Percentiles rank a stretch among this genome's conserved stretches.
Conservation (phyloP, 805 yeast species). For the Yamadazyma insecticola region DNA sequence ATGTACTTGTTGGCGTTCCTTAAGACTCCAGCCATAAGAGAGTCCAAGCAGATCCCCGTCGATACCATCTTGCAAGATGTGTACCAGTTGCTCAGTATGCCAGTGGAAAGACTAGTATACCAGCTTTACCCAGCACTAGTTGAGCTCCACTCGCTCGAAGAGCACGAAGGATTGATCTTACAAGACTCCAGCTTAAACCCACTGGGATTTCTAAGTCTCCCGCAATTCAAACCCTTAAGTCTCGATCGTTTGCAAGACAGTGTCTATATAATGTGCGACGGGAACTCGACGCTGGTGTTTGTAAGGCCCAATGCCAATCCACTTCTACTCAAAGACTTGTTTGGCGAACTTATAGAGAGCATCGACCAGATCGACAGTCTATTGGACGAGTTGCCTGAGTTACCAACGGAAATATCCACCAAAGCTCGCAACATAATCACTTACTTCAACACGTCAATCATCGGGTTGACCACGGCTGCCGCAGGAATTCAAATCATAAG, state of each 20-base stretch:
- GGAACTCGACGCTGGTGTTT: constrained; percentile 56
- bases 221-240: constrained; percentile 43
- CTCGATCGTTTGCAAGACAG: constrained; percentile 56
- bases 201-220: constrained; percentile 45
- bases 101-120: constrained; percentile 53
- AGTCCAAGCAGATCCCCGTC: constrained; percentile 43
- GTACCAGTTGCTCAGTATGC: constrained; percentile 46
- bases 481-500: constrained; percentile 57
- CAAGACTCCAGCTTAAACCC: constrained; percentile 34
- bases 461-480: constrained; percentile 23
- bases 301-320: constrained; percentile 67
- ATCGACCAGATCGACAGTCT: constrained; percentile 45
- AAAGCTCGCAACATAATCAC: constrained; percentile 63
- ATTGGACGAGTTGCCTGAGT: constrained; percentile 59
- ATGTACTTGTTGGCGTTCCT: constrained; percentile 63
- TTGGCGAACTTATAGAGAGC: constrained; percentile 51
- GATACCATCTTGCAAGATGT: constrained; percentile 62
- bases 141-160: constrained; percentile 62
- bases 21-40: constrained; percentile 61
- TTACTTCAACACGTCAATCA: constrained; percentile 40
- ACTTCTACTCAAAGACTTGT: constrained; percentile 64
- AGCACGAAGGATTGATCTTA: constrained; percentile 43
- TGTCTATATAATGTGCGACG: constrained; percentile 73
- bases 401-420: constrained; percentile 62
- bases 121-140: constrained; percentile 78